Evolutionary conservation across 1,284 basidiomycete genomes (phyloP), one percentile per base, ranked within the genome.

Genomic region (Heimioporus retisporus): DNA sequence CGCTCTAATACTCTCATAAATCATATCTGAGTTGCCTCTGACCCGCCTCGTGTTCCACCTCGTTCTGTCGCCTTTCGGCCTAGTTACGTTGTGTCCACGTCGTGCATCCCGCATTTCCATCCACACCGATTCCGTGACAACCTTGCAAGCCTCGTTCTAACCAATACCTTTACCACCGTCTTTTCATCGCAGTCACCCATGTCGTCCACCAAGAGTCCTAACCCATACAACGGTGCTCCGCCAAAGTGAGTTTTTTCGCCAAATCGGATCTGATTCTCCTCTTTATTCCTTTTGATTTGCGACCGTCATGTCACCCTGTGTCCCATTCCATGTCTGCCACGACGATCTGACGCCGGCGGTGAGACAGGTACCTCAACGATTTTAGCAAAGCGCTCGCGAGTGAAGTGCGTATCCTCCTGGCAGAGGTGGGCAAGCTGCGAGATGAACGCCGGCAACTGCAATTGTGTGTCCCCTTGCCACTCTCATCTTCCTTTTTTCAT

Each of bases 401-500:
- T 46, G 88, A 90, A 77, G 87, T 90, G 28, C 81, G 87, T 35
- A 85, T 88, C 61, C 81, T 90, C 15, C 82, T 93, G 55, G 86
- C 85, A 28, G 91, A 93, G 73, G 92, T 93, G 18, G 91, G 92
- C 25, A 90, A 93, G 75, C 83, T 93, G 57, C 83, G 91, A 68
- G 92, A 93, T 72, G 91, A 93, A 76, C 84, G 91, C 57, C 80
- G 90, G 46, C 85, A 87, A 60, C 81, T 93, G 59, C 91, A 93
- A 74, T 90, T 86, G 90, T 93, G 72, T 70, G 90, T 85, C 56
- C 35, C 35, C 35, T 40, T 40, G 35, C 35, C 35, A 40, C 35
- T 40, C 35, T 40, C 35, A 13, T 40, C 35, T 40, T 40, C 35
- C 35, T 40, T 40, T 40, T 40, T 40, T 40, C 35, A 40, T 40